A percentile compares a stretch with the other conserved stretches of the same genome.
Conservation (phyloP, 1,284 basidiomycete genomes). For the Vanrija humicola region DNA sequence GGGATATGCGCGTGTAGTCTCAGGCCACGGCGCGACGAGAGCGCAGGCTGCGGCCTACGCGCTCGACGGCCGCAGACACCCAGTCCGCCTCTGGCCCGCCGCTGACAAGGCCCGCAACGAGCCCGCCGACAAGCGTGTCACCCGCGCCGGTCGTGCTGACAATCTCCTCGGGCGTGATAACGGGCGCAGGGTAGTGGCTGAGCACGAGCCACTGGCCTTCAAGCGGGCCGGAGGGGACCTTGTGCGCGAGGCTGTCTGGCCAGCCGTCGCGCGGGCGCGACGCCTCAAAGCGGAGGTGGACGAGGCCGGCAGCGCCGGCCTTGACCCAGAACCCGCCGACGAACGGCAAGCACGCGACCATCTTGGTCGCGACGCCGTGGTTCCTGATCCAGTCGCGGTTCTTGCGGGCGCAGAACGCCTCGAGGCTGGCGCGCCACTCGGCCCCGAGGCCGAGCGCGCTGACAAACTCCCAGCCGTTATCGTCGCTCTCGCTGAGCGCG, state of each 20-base stretch:
- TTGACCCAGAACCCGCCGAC: constrained; percentile 78
- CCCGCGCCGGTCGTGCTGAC: constrained; percentile 86
- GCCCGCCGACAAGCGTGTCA: constrained; percentile 75
- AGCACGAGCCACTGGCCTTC: constrained; percentile 53
- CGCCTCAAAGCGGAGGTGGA: constrained; percentile 46
- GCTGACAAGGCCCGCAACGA: constrained; percentile 49
- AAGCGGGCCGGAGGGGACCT: constrained; percentile 17
- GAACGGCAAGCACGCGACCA: constrained; percentile 71
- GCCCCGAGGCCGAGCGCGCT: constrained; percentile 61
- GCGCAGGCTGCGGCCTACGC: constrained; percentile 30
- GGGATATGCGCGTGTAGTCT: not conserved
- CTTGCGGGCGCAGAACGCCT: constrained; percentile 54
- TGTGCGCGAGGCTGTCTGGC: constrained; percentile 45
- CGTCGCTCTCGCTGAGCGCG: constrained; percentile 4
- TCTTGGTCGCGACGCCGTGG: constrained; percentile 69
- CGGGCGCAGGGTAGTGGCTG: constrained; percentile 64
- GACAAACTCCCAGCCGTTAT: constrained; percentile 45
- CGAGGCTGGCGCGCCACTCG: constrained; percentile 62
- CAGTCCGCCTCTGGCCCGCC: constrained; percentile 15
- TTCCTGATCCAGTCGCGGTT: constrained; percentile 3
- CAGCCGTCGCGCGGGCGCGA: constrained; percentile 53
- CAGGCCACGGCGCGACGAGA: constrained; percentile 33
- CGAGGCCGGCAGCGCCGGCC: constrained; percentile 59
- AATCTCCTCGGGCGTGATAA: constrained; percentile 51
- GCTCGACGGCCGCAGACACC: constrained; percentile 28